phyloP scores from a whole-genome alignment of 345 rosid species.

The Salix dunnii region DNA sequence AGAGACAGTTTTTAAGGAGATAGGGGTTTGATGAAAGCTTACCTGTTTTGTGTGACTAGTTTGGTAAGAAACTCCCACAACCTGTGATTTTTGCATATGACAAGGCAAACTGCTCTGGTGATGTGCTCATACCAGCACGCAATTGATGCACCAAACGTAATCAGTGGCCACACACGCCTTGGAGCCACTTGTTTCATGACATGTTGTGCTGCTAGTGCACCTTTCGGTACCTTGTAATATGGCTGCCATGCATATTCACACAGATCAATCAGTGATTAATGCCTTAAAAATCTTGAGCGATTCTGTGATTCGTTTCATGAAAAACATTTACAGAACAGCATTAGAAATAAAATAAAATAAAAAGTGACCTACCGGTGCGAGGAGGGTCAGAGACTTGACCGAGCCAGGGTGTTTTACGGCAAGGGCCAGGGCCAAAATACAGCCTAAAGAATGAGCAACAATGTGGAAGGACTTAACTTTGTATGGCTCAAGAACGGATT shows the following conservation, averaged over 20 bases:
- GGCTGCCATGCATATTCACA: constrained; percentile 56
- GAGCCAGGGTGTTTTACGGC: constrained; percentile 76
- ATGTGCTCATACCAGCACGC: constrained; percentile 98
- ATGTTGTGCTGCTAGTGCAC: constrained; percentile 65
- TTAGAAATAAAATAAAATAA: neutral
- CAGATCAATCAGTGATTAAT: neutral
- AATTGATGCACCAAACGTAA: constrained; percentile 78
- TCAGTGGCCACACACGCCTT: constrained; percentile 79
- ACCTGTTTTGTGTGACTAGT: constrained; percentile 85
- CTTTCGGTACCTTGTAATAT: constrained; percentile 73
- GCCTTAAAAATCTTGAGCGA: neutral
- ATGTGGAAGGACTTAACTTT: constrained; percentile 81
- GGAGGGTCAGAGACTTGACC: constrained; percentile 78
- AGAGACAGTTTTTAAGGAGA: neutral
- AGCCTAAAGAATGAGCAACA: constrained; percentile 98
- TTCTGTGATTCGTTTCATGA: neutral
- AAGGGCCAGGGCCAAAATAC: constrained; percentile 91
- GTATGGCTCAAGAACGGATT: constrained; percentile 39
- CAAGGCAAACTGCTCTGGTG: constrained; percentile 70
- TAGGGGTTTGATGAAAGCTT: constrained; percentile 10
- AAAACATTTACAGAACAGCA: too few species aligned
- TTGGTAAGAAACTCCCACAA: constrained; percentile 77
- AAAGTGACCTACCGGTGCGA: constrained; percentile 68
- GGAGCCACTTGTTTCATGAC: constrained; percentile 84
- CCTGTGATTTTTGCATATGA: constrained; percentile 87